A percentile compares a stretch with the other conserved stretches of the same genome.
Conservation (phyloP, 306 rosid species). For the Alnus glutinosa region DNA sequence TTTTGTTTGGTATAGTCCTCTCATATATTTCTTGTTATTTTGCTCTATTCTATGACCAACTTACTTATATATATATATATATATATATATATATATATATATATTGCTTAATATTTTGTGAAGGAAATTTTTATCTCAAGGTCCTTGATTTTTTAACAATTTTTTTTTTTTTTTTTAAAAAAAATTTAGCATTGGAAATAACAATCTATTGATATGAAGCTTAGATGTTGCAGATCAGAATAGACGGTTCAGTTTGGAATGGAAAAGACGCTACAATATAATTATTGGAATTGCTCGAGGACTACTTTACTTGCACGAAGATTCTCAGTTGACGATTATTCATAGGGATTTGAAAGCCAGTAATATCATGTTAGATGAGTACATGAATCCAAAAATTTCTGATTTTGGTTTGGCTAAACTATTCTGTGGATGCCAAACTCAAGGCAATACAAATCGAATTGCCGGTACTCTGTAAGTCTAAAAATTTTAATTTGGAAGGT, state of each 20-base stretch:
- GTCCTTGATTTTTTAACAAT: no score
- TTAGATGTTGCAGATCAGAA: conserved; percentile 17
- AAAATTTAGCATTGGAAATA: no score
- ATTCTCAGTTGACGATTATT: conserved; percentile 34
- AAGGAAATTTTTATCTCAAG: no score
- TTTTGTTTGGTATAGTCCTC: conserved; percentile 25
- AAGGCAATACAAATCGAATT: conserved; percentile 36
- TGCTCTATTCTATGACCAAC: no score
- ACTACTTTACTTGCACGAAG: conserved; percentile 33
- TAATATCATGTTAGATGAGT: conserved; percentile 31
- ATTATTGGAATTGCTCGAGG: conserved; percentile 35
- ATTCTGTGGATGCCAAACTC: conserved; percentile 31
- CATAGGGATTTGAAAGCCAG: conserved; percentile 37
- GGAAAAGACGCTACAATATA: conserved; percentile 37
- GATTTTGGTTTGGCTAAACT: conserved; percentile 38
- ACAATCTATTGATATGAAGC: background rate
- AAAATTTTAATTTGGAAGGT: background rate
- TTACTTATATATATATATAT: background rate
- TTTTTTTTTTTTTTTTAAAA: no score
- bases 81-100: background rate
- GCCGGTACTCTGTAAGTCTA: conserved; percentile 37
- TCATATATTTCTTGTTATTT: no score
- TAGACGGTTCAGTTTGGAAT: conserved; percentile 17
- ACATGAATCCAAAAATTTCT: conserved; percentile 40
- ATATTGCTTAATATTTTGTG: no score